phyloP scores from a whole-genome alignment of 2,329 filamentous ascomycete species.

The Cytospora chrysosperma region DNA sequence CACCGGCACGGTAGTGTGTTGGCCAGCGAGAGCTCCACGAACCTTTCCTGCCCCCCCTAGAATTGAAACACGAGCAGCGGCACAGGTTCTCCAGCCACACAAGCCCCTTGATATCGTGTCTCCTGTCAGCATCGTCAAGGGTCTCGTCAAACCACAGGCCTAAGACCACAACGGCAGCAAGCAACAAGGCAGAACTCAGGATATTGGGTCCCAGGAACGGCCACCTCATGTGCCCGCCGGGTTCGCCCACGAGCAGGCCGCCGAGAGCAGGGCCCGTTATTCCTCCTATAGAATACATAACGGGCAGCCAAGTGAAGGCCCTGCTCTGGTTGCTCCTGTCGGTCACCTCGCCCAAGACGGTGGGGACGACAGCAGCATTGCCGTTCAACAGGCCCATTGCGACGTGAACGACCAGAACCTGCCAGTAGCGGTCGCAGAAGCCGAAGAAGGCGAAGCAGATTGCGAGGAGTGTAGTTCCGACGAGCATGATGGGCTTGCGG shows the following conservation, averaged over 20 bases:
- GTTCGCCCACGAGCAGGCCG: conserved; percentile 71
- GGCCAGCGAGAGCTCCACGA: conserved; percentile 31
- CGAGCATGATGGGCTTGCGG: conserved; percentile 76
- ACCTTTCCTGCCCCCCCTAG: conserved; percentile 25
- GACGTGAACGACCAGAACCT: conserved; percentile 81
- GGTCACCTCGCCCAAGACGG: conserved; percentile 91
- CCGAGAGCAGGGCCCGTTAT: conserved; percentile 93
- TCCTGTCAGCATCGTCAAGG: conserved; percentile 49
- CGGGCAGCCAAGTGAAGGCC: conserved; percentile 90
- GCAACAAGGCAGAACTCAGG: conserved; percentile 69
- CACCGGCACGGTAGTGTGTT: conserved; percentile 13
- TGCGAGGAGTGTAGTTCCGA: conserved; percentile 80
- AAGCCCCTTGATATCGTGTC: conserved; percentile 26
- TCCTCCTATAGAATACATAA: conserved; percentile 92
- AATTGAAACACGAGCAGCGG: conserved; percentile 25
- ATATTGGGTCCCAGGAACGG: conserved; percentile 87
- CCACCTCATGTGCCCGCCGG: conserved; percentile 57
- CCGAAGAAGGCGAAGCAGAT: conserved; percentile 83
- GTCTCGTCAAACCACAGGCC: conserved; percentile 87
- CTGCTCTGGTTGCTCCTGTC: conserved; percentile 91
- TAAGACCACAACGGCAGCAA: conserved; percentile 70
- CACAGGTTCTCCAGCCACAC: conserved; percentile 32
- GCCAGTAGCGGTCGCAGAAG: conserved; percentile 78
- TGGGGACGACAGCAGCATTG: conserved; percentile 91
- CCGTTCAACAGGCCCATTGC: conserved; percentile 93